phyloP scores from a whole-genome alignment of 2,329 filamentous ascomycete species.

The Acrocalymma vagum region DNA sequence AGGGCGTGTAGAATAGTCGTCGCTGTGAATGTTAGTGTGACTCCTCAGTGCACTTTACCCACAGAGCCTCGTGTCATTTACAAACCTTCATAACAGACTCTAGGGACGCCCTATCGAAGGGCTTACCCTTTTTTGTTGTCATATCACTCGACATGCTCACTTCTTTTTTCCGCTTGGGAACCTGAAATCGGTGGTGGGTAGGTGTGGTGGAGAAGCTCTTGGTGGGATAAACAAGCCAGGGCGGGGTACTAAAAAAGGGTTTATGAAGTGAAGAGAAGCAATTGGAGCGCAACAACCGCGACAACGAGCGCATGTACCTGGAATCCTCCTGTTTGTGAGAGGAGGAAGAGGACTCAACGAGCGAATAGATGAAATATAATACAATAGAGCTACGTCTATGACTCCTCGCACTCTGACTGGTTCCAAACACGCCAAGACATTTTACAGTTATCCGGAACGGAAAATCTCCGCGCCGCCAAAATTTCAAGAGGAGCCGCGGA shows the following conservation, averaged over 20 bases:
- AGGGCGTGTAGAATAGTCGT: constrained; percentile 84
- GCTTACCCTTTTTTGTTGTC: constrained; percentile 77
- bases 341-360: constrained; percentile 26
- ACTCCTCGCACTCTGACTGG: constrained; percentile 17
- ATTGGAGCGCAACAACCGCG: constrained; percentile 48
- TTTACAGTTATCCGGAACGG: constrained; percentile 19
- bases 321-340: constrained; percentile 27
- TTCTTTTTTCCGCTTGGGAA: constrained; percentile 37
- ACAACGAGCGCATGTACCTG: constrained; percentile 51
- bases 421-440: constrained; percentile 26
- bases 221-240: constrained; percentile 37
- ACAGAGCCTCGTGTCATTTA: constrained; percentile 12
- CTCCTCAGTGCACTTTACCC: constrained; percentile 10
- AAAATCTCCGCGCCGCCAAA: constrained; percentile 23
- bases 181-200: constrained; percentile 35
- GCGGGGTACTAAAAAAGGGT: constrained; percentile 43
- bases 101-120: constrained; percentile 82
- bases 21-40: constrained; percentile 41
- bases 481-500: too few relatives aligned
- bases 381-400: constrained; percentile 12
- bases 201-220: constrained; percentile 45
- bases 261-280: constrained; percentile 35
- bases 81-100: constrained; percentile 88
- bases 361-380: constrained; percentile 30
- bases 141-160: constrained; percentile 42